Base-by-base conservation (phyloP, 2,329 filamentous ascomycete species). In the Arthroderma sp. region DNA sequence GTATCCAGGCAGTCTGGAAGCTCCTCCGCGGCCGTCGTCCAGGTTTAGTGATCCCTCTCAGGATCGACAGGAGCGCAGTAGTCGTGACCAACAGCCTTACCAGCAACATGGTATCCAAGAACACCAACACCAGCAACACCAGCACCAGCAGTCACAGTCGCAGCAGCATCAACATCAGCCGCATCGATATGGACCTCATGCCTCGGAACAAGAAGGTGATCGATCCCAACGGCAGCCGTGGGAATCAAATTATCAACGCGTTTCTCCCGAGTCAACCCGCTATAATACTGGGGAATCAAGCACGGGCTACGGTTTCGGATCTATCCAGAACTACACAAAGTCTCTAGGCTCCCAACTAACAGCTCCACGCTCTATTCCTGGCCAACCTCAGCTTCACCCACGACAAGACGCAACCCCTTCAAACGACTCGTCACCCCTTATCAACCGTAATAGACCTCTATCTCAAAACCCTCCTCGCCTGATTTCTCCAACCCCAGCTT, bases 251-350 rank as follows among this genome's bases (percentile, higher is more conserved):
- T 68, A 68, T n/a, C 69, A 70, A 47, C 71, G 70, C 4, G 61
- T 66, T 2, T 73, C 72, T 4, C 71, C 71, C 1, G 71, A 74
- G 58, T 61, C 62, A 2, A 69, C 70, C 56, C 71, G 71, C 8
- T 69, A 70, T 41, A 63, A 65, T 4, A 63, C 65, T 2, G 61
- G 66, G 4, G 71, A 73, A 37, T 47, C 67, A 2, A 62, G 61
- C 3, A 58, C 70, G 0, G 63, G 61, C 1, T 73, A 72, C 62
- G 71, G 70, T 0, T 73, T 72, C 55, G 70, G 71, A 11, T 67
- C 70, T 28, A 69, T 73, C 56, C 71, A 73, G 56, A 71, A 66
- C 59, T 73, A 74, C 60, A 70, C 70, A 8, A 74, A 74, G 57
- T 70, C 71, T 7, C 59, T 73, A 7, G 71, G 71, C 1, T 73